A percentile compares a stretch with the other conserved stretches of the same genome.
Conservation (phyloP, 2,329 filamentous ascomycete genomes). For the Dactylellina parvicollis region DNA sequence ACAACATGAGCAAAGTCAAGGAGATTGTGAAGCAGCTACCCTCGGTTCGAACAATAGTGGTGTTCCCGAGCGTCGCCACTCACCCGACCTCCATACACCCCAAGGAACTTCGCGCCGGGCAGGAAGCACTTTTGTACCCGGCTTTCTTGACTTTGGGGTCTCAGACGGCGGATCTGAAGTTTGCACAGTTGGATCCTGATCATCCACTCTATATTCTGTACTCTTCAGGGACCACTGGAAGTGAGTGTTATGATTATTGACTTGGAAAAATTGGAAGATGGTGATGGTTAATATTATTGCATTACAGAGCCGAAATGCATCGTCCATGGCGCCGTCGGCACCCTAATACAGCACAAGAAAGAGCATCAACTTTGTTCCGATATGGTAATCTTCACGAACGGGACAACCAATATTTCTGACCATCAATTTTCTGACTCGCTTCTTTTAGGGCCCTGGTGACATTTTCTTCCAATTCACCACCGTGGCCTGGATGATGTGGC, state of each 20-base stretch:
- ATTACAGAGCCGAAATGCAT: slow-evolving; percentile 83
- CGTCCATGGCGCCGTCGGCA: slow-evolving; percentile 88
- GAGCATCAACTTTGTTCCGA: slow-evolving; percentile 90
- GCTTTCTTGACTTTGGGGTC: slow-evolving; percentile 62
- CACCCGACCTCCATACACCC: slow-evolving; percentile 55
- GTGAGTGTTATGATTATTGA: slow-evolving; percentile 26
- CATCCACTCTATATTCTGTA: slow-evolving; percentile 95
- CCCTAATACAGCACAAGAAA: slow-evolving; percentile 95
- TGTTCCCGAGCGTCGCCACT: slow-evolving; percentile 74
- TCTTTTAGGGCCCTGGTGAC: slow-evolving; percentile 41
- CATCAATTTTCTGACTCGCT: too few species aligned
- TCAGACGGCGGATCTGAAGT: slow-evolving; percentile 64
- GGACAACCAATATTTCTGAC: too few species aligned
- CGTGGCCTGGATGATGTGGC: slow-evolving; percentile 88
- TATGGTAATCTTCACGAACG: slow-evolving; percentile 67
- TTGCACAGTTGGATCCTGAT: slow-evolving; percentile 81
- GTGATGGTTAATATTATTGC: slow-evolving; percentile 60
- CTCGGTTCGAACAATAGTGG: slow-evolving; percentile 74
- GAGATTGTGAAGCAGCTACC: slow-evolving; percentile 76
- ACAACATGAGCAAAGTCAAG: slow-evolving; percentile 79
- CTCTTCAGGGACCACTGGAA: slow-evolving; percentile 86
- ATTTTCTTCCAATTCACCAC: slow-evolving; percentile 59
- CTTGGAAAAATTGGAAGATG: not conserved
- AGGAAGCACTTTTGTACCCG: slow-evolving; percentile 41
- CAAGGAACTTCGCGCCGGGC: slow-evolving; percentile 38